Base-by-base conservation (phyloP, 441 rosid genomes). In the Kokia cookei region DNA sequence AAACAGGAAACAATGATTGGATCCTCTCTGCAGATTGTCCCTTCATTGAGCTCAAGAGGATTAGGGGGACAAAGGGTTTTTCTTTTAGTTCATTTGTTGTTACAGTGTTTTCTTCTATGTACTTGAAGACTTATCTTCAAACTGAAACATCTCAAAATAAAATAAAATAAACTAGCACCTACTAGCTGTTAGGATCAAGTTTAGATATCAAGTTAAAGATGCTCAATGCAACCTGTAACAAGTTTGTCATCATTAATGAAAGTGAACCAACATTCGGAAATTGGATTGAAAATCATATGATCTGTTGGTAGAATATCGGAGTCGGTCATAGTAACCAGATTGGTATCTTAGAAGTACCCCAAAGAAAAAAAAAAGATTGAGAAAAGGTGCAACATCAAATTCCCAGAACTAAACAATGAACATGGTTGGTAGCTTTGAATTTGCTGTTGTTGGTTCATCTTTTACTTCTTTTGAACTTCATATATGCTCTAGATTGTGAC, bases 1-100 rank as follows among this genome's bases (percentile, higher is more conserved):
- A 88, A 7, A 83, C 72, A 0, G 88, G 97, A 72, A 87, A 86
- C 58, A 91, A 77, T 67, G 87, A 82, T 65, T 88, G 94, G 76
- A 87, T 69, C 42, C 80, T 85, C 37, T 74, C 74, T 35, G 81
- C 58, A 47, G 71, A 27, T 19, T 82, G 86, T 64, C 65, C 76
- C 78, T 67, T 85, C 79, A 82, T 85, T 71, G 77, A 73, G 58
- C 27, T 54, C 53, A 14, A 5, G 45, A 11, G 17, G 35, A 55
- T 43, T 60, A 55, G 17, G 35, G 26, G 29, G 45, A 48, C 63
- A 15, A n/a, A 24, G 9, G 55, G 59, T 24, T 57, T 2, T 60
- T 73, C 77, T 62, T 76, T 24, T 35, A 53, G 17, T 59, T 48
- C 37, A 63, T 29, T 64, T 60, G 73, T 53, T 50, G 69, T 71